Evolutionary conservation across 2,329 filamentous ascomycete species (phyloP), one percentile per base, ranked within the genome.

Genomic region (Fusarium piperis): DNA sequence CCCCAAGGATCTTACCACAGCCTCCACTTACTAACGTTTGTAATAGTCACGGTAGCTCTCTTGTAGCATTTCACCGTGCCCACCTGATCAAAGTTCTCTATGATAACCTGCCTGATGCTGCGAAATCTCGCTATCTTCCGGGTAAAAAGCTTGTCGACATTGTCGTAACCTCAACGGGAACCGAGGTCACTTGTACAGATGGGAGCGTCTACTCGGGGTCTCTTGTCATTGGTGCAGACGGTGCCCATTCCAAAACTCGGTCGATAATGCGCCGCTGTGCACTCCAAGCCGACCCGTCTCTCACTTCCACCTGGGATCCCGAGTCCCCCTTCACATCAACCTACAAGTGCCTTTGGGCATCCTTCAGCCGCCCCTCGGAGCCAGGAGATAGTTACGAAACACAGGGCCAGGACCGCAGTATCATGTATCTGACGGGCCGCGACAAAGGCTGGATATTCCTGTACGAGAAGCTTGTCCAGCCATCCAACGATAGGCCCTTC

Each of bases 401-500:
- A 8, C 77, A 79, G 28, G 66, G 72, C 16, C 66, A 73, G 13
- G 70, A 73, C 6, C 51, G 41, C 3, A 76, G 79, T 0, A 53
- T 74, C 28, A 78, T 80, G 76, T 75, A 77, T 41, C 63, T 82
- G 11, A 74, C 72, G 15, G 78, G 79, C 11, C 64, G 62, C 4
- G 75, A 80, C 0, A 73, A 75, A 6, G 70, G 71, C 5, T 81
- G 79, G 77, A 67, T 82, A 6, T 79, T 81, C 41, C 52, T 81
- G 2, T 82, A 81, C 52, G 74, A 82, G 58, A 77, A 74, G 48
- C 66, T 82, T 51, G 3, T 35, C n/a, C 8, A 75, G 75, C 8
- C 66, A 80, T 70, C 64, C 23, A 57, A 28, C 12, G n/a, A 41
- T 4, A 52, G 48, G 10, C 11, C 16, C 16, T 33, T 33, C 48